Base-by-base conservation (phyloP, 192 early-diverging fungal species). In the Obelidium mucronatum region DNA sequence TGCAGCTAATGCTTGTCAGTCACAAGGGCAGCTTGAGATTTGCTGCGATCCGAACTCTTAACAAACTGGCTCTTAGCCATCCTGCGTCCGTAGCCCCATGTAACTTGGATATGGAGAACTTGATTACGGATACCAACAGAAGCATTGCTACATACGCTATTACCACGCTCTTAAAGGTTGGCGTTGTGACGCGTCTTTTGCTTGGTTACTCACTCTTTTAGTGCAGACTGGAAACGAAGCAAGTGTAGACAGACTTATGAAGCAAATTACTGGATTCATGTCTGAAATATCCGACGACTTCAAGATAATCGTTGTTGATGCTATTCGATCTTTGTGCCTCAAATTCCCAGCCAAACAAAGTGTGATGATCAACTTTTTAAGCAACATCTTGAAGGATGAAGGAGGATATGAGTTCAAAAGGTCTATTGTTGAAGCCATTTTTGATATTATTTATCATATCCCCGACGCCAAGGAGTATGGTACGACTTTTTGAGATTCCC, bases 261-360 rank as follows among this genome's bases (percentile, higher is more conserved):
- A 99, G 85, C 98, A 99, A 81, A 98, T 99, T 77, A 91, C 92
- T 70, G 94, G 94, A 28, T 98, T 99, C 77, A 98, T 99, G 95
- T 86, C 90, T 17, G 98, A 99, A 81, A 99, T 99, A 52, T 93
- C 95, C 36, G 97, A 98, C 81, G 98, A 99, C 79, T 99, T 98
- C 88, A 99, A 99, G 87, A 91, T 98, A 28, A 96, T 98, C 68
- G 95, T 99, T n/a, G 94, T 98, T 44, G 97, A 99, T 69, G 98
- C 98, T 34, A 94, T 98, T 65, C 92, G 97, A 60, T 93, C 95
- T 22, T 82, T 99, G 26, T 96, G 95, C 76, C 87, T 96, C 79
- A 97, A 98, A 82, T 99, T 98, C 87, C 98, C 98, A 17, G 79
- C 90, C 35, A 99, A 99, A 84, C 97, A 99, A 78, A 85, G 86